These are phyloP conservation scores for Fusarium neocosmosporiellum DNA, from an alignment of 2,329 filamentous ascomycete species.

Conservation along the genomic window DNA sequence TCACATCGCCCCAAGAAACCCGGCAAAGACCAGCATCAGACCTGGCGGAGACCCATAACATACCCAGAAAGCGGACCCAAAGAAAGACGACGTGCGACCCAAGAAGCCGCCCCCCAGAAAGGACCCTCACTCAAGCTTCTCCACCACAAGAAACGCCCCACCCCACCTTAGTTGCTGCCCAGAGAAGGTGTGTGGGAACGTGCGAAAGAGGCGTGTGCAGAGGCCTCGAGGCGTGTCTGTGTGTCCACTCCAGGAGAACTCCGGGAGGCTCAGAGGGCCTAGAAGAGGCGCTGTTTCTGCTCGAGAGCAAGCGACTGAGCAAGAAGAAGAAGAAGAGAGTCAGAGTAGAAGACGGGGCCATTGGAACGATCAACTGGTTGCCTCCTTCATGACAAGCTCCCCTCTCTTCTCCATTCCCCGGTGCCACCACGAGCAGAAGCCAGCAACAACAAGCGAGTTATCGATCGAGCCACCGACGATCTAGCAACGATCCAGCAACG, in stretches of 20 bases:
- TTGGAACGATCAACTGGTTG: conserved; percentile 9
- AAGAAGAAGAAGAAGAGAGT: conserved; percentile 19
- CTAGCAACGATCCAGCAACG: conserved; percentile 40
- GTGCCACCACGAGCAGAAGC: conserved; percentile 15
- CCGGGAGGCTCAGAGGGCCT: conserved; percentile 44
- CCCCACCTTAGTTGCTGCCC: conserved; percentile 26
- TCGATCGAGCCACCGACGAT: conserved; percentile 36
- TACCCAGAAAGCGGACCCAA: conserved; percentile 37
- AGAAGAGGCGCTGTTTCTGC: conserved; percentile 39
- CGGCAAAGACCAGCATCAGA: conserved; percentile 13
- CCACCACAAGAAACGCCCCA: conserved; percentile 35
- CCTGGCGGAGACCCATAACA: conserved; percentile 28
- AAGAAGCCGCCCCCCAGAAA: conserved; percentile 33
- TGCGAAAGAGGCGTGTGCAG: conserved; percentile 34
- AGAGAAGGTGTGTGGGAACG: conserved; percentile 32
- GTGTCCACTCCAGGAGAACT: conserved; percentile 40
- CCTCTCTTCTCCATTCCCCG: conserved; percentile 8
- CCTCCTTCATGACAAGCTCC: not conserved
- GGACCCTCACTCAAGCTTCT: conserved; percentile 33
- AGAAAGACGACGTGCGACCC: conserved; percentile 31
- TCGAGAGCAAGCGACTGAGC: conserved; percentile 20
- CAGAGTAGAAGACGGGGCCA: conserved; percentile 18
- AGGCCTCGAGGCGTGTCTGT: conserved; percentile 23
- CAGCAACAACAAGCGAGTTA: conserved; percentile 30
- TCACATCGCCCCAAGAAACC: conserved; percentile 21